These are phyloP conservation scores for Alternaria ventricosa DNA, from an alignment of 2,329 filamentous ascomycete genomes.

Conservation along the genomic window DNA sequence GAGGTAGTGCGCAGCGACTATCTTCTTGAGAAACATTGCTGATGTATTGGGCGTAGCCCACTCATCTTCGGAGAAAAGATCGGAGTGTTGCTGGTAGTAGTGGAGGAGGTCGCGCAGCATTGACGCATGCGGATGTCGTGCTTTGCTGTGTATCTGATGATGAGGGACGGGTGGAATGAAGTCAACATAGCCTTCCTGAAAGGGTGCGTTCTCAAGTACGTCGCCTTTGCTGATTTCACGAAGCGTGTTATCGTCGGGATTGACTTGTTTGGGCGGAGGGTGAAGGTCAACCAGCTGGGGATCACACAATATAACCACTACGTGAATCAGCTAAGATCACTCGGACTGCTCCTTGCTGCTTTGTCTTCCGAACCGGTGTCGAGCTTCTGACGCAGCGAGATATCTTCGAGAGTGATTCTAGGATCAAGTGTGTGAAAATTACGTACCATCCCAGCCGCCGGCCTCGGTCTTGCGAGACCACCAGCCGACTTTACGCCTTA, in stretches of 20 bases:
- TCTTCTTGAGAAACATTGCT: conserved; percentile 42
- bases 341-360: background rate
- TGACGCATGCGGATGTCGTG: conserved; percentile 29
- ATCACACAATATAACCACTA: conserved; percentile 44
- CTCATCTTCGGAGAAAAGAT: conserved; percentile 18
- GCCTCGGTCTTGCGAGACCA: conserved; percentile 30
- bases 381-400: too few relatives aligned
- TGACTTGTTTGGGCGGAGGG: conserved; percentile 19
- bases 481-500: conserved; percentile 41
- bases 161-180: conserved; percentile 28
- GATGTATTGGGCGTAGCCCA: conserved; percentile 33
- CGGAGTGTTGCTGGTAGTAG: conserved; percentile 33
- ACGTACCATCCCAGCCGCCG: conserved; percentile 44
- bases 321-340: background rate
- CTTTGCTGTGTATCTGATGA: background rate
- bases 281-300: conserved; percentile 31
- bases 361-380: background rate
- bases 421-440: background rate
- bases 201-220: conserved; percentile 25
- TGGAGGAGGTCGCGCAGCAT: conserved; percentile 40
- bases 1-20: conserved; percentile 42
- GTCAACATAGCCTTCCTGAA: conserved; percentile 42
- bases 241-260: background rate
- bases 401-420: background rate
- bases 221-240: conserved; percentile 3